phyloP scores from a whole-genome alignment of 352 stramenopile genomes.

The Pythium folliculosum region DNA sequence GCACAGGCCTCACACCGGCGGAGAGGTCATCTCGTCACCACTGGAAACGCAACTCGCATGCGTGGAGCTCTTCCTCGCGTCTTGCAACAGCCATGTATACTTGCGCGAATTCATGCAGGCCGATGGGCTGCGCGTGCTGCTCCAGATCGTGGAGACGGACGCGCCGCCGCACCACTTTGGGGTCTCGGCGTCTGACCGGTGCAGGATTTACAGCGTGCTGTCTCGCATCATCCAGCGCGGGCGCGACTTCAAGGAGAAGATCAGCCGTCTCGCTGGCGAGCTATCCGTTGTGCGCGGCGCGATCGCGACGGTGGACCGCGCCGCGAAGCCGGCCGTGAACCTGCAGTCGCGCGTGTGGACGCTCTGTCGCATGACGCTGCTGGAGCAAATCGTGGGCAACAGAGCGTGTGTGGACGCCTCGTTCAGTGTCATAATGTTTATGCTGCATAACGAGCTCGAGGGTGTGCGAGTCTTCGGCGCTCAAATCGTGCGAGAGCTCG shows the following conservation, averaged over 20 bases:
- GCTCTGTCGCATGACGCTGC: constrained; percentile 42
- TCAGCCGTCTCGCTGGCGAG: constrained; percentile 49
- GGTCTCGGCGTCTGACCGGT: constrained; percentile 29
- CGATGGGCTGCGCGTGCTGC: constrained; percentile 47
- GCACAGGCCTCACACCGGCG: background rate
- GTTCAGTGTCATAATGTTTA: constrained; percentile 40
- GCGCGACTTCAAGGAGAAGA: constrained; percentile 43
- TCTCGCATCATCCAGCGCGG: constrained; percentile 45
- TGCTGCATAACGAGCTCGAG: constrained; percentile 39
- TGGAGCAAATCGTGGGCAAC: constrained; percentile 69
- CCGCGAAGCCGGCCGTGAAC: constrained; percentile 12
- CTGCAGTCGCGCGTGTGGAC: constrained; percentile 30
- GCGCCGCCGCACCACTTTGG: constrained; percentile 6
- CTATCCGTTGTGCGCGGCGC: constrained; percentile 44
- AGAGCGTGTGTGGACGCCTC: constrained; percentile 28
- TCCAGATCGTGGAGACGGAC: constrained; percentile 37
- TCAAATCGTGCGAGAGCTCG: constrained; percentile 60
- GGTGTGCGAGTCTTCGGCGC: constrained; percentile 52
- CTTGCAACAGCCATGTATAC: constrained; percentile 39
- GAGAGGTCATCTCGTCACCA: background rate
- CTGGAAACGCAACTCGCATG: constrained; percentile 39
- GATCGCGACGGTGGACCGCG: constrained; percentile 15
- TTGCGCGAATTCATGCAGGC: constrained; percentile 58
- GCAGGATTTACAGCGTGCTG: constrained; percentile 41
- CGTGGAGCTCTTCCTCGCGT: constrained; percentile 52